Evolutionary conservation across 331 rosid genomes (phyloP).

Genomic region (Saraca asoca): DNA sequence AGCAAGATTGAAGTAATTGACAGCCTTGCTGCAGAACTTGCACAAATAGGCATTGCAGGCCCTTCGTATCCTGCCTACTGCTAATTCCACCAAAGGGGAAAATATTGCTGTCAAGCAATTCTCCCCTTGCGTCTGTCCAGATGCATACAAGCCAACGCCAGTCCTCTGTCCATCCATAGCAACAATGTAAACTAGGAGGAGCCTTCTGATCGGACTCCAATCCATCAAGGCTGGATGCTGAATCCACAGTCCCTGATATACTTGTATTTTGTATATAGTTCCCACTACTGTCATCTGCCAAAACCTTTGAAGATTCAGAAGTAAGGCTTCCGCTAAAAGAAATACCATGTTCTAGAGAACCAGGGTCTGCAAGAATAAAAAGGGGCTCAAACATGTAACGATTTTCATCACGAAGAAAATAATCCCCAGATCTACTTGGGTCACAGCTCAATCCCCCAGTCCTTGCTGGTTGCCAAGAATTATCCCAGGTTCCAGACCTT

Average conservation of each 20-base stretch:
- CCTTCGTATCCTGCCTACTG: slow-evolving; percentile 99
- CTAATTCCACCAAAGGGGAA: slow-evolving; percentile 99
- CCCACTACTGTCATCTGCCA: slow-evolving; percentile 78
- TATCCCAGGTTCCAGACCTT: slow-evolving; percentile 87
- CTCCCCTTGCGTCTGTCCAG: slow-evolving; percentile 99
- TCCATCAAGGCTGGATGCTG: slow-evolving; percentile 73
- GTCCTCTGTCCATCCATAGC: slow-evolving; percentile 99
- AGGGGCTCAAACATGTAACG: slow-evolving; percentile 97
- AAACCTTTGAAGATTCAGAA: slow-evolving; percentile 72
- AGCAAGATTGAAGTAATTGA: slow-evolving; percentile 84
- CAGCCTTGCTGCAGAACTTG: slow-evolving; percentile 99
- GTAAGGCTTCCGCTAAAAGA: slow-evolving; percentile 59
- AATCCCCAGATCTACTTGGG: slow-evolving; percentile 76
- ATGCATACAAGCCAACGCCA: slow-evolving; percentile 99
- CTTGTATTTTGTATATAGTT: slow-evolving; percentile 59
- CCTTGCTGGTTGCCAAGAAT: slow-evolving; percentile 87
- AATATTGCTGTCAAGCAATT: slow-evolving; percentile 83
- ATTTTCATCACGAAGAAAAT: slow-evolving; percentile 64
- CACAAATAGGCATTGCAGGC: slow-evolving; percentile 88
- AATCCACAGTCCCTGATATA: slow-evolving; percentile 61
- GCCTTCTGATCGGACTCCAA: slow-evolving; percentile 69
- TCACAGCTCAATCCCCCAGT: slow-evolving; percentile 74
- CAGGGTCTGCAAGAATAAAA: slow-evolving; percentile 93
- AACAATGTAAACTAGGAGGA: slow-evolving; percentile 86
- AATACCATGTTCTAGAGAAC: slow-evolving; percentile 82